Base-by-base conservation (phyloP, 2,329 filamentous ascomycete species). In the Talaromyces sp. region DNA sequence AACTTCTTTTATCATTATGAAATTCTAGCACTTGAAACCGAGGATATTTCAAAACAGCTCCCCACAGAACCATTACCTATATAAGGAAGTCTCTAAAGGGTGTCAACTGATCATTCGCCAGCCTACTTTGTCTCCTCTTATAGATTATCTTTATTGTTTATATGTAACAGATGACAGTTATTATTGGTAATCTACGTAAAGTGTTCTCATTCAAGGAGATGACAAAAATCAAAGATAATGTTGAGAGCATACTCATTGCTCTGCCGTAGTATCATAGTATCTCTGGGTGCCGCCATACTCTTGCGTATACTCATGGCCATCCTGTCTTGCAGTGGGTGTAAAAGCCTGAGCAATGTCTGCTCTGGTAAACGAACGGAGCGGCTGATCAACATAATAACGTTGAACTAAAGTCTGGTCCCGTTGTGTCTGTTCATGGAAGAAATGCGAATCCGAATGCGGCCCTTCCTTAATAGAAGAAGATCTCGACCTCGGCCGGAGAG, bases 401-500 rank as follows among this genome's bases (percentile, higher is more conserved):
- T 12, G 27, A 31, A 31, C 50, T 9, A n/a, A 12, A 23, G 50
- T 16, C 18, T 53, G 50, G 28, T 28, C 30, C 12, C 30, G 28
- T 31, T 53, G 50, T 27, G 44, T 8, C 50, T 31, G 50, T 16
- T 53, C 50, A 31, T 31, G 50, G 30, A 53, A 30, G 30, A 53
- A 53, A 53, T 53, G 50, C 28, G 50, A 53, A 53, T 31, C 30
- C 12, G 28, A 53, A 23, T 53, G 50, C 9, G 50, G 12, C 6
- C 50, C 50, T 16, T 53, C 50, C 28, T 53, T 53, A n/a, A 64
- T 60, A 31, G 59, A 56, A 18, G 72, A 69, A n/a, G 72, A 73
- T 33, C 65, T 65, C 14, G 70, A 69, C n/a, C 65, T 60, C 4
- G 68, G 63, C 31, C 69, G 66, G 28, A 67, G 62, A 40, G 66